A percentile compares a stretch with the other conserved stretches of the same genome.
Evolutionary conservation across 129 eudicot species (phyloP).

Genomic region (Flaveria robusta): DNA sequence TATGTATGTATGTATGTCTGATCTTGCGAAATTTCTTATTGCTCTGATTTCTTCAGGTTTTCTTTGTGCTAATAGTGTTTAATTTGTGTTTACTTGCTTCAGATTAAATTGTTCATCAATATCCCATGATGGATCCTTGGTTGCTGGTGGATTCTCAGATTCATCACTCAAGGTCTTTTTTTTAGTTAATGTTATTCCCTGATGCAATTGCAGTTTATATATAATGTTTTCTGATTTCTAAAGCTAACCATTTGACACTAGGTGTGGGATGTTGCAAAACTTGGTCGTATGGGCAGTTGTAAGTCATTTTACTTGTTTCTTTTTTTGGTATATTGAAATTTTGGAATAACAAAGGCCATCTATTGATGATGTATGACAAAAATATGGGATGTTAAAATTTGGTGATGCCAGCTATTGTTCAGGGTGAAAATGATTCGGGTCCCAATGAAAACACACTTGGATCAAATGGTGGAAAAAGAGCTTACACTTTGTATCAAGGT

Average conservation of each 20-base stretch:
- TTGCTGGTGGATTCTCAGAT: conserved; percentile 99
- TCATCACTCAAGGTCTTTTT: conserved; percentile 83
- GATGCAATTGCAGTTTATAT: conserved; percentile 21
- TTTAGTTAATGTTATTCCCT: conserved; percentile 13
- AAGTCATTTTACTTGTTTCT: conserved; percentile 36
- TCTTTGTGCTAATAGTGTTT: conserved; percentile 21
- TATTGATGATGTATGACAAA: conserved; percentile 14
- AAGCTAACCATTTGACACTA: conserved; percentile 29
- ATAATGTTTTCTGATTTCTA: conserved; percentile 6
- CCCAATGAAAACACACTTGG: conserved; percentile 47
- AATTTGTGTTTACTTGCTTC: conserved; percentile 23
- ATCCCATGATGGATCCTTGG: conserved; percentile 94
- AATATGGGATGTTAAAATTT: conserved; percentile 20
- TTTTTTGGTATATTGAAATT: not conserved
- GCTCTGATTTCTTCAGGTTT: not conserved
- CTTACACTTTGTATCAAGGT: conserved; percentile 79
- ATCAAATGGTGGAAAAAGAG: conserved; percentile 58
- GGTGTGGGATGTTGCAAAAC: conserved; percentile 99
- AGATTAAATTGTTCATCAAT: conserved; percentile 89
- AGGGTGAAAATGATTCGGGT: conserved; percentile 67
- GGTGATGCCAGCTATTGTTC: conserved; percentile 52
- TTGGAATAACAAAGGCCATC: conserved; percentile 3
- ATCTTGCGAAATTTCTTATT: conserved; percentile 1
- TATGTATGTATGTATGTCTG: conserved; percentile 30
- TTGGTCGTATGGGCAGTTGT: conserved; percentile 76